These are phyloP conservation scores for Tolypocladium tropicale DNA, from an alignment of 2,329 filamentous ascomycete genomes.

Conservation along the genomic window DNA sequence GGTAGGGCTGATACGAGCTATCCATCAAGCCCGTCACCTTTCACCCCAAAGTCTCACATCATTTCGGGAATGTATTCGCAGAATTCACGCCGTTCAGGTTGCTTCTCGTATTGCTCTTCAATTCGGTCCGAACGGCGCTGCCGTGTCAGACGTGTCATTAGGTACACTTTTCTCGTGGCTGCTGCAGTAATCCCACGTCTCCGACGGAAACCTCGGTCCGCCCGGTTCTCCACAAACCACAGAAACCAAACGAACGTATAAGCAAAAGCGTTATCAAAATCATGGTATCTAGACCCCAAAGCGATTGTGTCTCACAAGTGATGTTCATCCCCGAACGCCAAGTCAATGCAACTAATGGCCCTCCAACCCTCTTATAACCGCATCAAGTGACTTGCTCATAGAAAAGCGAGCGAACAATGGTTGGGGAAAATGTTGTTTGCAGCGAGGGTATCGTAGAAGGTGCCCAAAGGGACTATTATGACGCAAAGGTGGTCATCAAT, in stretches of 20 bases:
- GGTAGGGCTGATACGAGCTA: not conserved
- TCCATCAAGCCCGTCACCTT: not conserved
- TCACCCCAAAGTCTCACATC: not conserved
- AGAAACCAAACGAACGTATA: constrained; percentile 3
- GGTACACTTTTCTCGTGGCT: constrained; percentile 11
- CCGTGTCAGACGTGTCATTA: constrained; percentile 8
- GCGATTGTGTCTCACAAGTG: constrained; percentile 11
- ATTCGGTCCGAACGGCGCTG: constrained; percentile 1
- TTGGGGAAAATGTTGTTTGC: not conserved
- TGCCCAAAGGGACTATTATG: not conserved
- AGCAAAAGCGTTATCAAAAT: not conserved
- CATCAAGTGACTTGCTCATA: constrained; percentile 1
- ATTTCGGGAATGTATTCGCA: not conserved
- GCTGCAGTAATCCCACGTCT: not conserved
- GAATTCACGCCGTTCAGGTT: not conserved
- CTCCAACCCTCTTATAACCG: not conserved
- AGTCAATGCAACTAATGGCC: constrained; percentile 5
- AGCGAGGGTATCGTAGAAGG: not conserved
- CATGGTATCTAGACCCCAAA: constrained; percentile 13
- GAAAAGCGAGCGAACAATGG: not conserved
- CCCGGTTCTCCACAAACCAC: not conserved
- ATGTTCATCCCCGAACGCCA: constrained; percentile 9
- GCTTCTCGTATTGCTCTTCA: constrained; percentile 3
- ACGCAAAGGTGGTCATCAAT: constrained; percentile 32
- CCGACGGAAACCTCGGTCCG: not conserved